phyloP scores from a whole-genome alignment of 2,329 filamentous ascomycete genomes.

The Fusarium concolor region DNA sequence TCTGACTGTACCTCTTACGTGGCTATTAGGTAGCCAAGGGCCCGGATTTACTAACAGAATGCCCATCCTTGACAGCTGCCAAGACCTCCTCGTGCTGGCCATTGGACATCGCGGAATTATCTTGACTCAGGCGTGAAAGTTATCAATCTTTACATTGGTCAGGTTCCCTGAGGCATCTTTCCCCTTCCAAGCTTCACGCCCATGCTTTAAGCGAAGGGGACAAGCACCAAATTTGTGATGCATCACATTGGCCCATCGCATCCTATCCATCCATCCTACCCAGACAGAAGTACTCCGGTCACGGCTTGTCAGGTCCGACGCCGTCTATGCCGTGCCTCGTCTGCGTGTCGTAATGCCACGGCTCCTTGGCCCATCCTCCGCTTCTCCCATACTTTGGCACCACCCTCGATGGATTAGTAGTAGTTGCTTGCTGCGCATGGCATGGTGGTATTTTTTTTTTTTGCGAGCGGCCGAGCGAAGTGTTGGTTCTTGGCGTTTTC shows the following conservation, averaged over 20 bases:
- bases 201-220: conserved; percentile 27
- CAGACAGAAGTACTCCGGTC: conserved; percentile 5
- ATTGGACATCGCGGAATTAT: conserved; percentile 16
- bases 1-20: conserved; percentile 41
- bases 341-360: conserved; percentile 23
- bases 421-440: conserved; percentile 14
- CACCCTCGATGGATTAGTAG: conserved; percentile 29
- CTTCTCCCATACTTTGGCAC: conserved; percentile 34
- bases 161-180: not conserved
- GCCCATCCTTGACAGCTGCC: conserved; percentile 35
- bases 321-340: conserved; percentile 13
- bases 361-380: conserved; percentile 19
- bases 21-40: conserved; percentile 40
- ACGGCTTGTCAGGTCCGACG: conserved; percentile 16
- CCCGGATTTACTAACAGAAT: conserved; percentile 45
- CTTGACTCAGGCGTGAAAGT: conserved; percentile 29
- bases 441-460: conserved; percentile 24
- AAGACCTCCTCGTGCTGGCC: conserved; percentile 26
- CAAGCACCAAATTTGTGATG: conserved; percentile 32
- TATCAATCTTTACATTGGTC: conserved; percentile 35
- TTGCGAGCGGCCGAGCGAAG: conserved; percentile 2
- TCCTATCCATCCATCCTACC: conserved; percentile 4
- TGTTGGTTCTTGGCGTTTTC: conserved; percentile 27
- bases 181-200: conserved; percentile 20
- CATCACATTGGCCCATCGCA: conserved; percentile 33